Percentiles rank a stretch among this genome's conserved stretches.
phyloP scores from a whole-genome alignment of 2,329 filamentous ascomycete genomes.

The Aureobasidium sp. region DNA sequence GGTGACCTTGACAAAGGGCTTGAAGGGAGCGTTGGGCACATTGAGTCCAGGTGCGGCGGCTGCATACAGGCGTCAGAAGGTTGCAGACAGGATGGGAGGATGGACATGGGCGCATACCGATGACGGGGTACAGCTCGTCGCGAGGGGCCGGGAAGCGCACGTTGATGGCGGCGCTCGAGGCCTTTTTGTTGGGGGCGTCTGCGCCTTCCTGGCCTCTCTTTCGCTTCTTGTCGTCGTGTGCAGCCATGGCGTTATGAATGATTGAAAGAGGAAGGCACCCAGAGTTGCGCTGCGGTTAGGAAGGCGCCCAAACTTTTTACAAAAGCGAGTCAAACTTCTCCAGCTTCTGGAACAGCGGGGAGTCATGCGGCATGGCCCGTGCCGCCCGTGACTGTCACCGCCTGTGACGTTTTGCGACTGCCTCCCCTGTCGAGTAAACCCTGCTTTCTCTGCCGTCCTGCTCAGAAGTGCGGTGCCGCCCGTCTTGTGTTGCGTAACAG shows the following conservation, averaged over 20 bases:
- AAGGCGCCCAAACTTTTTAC: constrained; percentile 10
- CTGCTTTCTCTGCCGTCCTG: constrained; percentile 1
- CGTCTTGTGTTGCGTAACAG: not conserved
- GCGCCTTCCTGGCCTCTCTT: constrained; percentile 41
- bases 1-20: constrained; percentile 39
- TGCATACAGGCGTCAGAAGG: constrained; percentile 8
- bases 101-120: constrained; percentile 15
- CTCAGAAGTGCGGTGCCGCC: not conserved
- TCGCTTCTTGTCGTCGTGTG: constrained; percentile 42
- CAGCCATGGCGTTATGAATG: constrained; percentile 22
- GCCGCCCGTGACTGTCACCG: not conserved
- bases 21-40: constrained; percentile 42
- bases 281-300: no score
- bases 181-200: constrained; percentile 35
- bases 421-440: not conserved
- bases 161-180: constrained; percentile 23
- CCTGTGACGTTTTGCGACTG: constrained; percentile 5
- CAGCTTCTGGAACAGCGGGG: not conserved
- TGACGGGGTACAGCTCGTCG: constrained; percentile 17
- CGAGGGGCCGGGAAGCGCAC: constrained; percentile 20
- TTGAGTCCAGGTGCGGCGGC: constrained; percentile 27
- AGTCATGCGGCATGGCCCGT: not conserved
- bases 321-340: not conserved
- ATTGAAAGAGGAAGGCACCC: no score
- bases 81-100: not conserved